A percentile compares a stretch with the other conserved stretches of the same genome.
Conservation (phyloP, 23 red algal genomes). For the Agarophyton chilense region DNA sequence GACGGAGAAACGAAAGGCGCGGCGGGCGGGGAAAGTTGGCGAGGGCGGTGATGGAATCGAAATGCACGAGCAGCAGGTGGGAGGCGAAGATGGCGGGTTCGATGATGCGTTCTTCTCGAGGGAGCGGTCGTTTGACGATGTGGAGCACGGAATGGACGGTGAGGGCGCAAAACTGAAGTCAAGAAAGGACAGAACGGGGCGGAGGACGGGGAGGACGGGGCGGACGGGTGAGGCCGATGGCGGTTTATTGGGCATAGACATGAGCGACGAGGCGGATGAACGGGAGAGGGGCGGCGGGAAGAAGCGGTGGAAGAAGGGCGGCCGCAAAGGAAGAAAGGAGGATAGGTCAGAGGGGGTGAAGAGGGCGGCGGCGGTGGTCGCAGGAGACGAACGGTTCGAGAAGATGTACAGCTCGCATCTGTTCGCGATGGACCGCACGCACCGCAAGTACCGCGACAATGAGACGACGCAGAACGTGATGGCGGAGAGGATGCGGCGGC, state of each 20-base stretch:
- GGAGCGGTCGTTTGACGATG: constrained; percentile 40
- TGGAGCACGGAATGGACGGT: constrained; percentile 3
- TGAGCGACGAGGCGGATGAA: constrained; percentile 56
- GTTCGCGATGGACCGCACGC: constrained; percentile 93
- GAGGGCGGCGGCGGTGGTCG: neutral
- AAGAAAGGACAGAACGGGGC: neutral
- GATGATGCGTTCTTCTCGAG: constrained; percentile 81
- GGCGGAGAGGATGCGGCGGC: constrained; percentile 28
- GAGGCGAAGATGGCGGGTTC: constrained; percentile 6
- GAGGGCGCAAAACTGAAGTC: neutral
- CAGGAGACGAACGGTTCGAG: constrained; percentile 83
- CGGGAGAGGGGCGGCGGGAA: constrained; percentile 11
- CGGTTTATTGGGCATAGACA: constrained; percentile 15
- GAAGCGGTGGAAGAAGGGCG: too few species aligned
- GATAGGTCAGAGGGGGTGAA: neutral
- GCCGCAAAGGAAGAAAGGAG: constrained; percentile 33
- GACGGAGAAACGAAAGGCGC: constrained; percentile 58
- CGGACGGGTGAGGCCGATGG: neutral
- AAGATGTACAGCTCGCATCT: constrained; percentile 82
- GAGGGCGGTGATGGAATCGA: neutral
- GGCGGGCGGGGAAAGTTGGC: constrained; percentile 24
- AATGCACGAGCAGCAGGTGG: neutral
- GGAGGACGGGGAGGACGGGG: neutral
- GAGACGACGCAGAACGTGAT: constrained; percentile 51
- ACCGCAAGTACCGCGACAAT: constrained; percentile 75